These are phyloP conservation scores for Buxus sempervirens DNA, from an alignment of 164 flowering plant genomes.

Conservation along the genomic window DNA sequence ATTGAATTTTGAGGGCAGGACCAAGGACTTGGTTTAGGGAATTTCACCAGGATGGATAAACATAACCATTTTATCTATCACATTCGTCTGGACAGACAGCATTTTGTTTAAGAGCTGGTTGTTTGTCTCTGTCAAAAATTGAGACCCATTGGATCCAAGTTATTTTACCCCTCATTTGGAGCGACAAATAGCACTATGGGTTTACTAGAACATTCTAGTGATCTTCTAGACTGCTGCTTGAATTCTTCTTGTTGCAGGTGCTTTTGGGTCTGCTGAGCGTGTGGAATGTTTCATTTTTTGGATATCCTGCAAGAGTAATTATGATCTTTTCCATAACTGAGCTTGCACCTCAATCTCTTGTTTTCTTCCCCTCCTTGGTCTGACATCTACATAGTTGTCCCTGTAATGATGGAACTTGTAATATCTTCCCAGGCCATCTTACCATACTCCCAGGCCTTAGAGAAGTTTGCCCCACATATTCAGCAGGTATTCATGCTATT, in stretches of 20 bases:
- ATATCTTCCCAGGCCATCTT: slow-evolving; percentile 75
- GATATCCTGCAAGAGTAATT: slow-evolving; percentile 94
- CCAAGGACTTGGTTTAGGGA: too few relatives aligned
- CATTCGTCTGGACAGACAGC: too few relatives aligned
- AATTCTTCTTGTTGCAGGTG: slow-evolving; percentile 44
- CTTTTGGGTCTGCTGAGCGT: slow-evolving; percentile 86
- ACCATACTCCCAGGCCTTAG: slow-evolving; percentile 91
- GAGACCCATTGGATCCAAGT: too few relatives aligned
- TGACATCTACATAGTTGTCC: not conserved
- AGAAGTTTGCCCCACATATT: slow-evolving; percentile 95
- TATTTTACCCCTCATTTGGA: too few relatives aligned
- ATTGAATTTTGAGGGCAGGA: too few relatives aligned
- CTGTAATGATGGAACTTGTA: not conserved
- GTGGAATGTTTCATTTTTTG: slow-evolving; percentile 95
- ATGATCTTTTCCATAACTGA: not conserved
- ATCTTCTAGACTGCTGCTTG: too few relatives aligned
- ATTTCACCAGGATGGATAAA: too few relatives aligned
- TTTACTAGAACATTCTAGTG: too few relatives aligned
- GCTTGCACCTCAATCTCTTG: not conserved
- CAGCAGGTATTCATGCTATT: slow-evolving; percentile 61
- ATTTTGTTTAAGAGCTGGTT: too few relatives aligned
- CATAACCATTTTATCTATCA: too few relatives aligned
- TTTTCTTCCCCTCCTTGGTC: not conserved
- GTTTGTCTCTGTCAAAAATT: too few relatives aligned
- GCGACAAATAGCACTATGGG: too few relatives aligned